phyloP scores from a whole-genome alignment of 2,329 filamentous ascomycete species.

The Alternaria metachromatica region DNA sequence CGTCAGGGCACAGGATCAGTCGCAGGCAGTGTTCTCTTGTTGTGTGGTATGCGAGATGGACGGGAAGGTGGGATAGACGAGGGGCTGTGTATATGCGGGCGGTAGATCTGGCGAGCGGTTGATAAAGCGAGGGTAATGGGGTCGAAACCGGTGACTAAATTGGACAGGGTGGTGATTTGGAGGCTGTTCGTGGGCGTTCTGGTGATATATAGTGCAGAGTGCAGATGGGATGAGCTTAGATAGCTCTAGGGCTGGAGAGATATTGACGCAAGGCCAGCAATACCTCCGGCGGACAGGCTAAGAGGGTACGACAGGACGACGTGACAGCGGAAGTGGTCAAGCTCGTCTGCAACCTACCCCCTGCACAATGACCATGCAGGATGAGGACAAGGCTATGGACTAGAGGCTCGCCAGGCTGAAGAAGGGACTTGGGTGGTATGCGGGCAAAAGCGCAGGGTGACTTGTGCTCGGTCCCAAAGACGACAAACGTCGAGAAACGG shows the following conservation, averaged over 20 bases:
- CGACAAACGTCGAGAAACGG: slow-evolving; percentile 38
- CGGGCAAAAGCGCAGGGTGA: slow-evolving; percentile 44
- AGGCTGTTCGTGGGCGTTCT: slow-evolving; percentile 40
- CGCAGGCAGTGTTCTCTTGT: slow-evolving; percentile 15
- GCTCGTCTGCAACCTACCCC: slow-evolving; percentile 43
- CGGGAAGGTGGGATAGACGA: slow-evolving; percentile 30
- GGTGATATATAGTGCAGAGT: slow-evolving; percentile 45
- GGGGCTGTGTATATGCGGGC: slow-evolving; percentile 44
- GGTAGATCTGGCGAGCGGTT: slow-evolving; percentile 39
- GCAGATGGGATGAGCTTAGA: slow-evolving; percentile 41
- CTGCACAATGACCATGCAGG: slow-evolving; percentile 46
- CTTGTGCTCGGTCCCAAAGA: slow-evolving; percentile 45
- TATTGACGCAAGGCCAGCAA: slow-evolving; percentile 36
- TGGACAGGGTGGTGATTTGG: slow-evolving; percentile 30
- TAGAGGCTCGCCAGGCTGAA: slow-evolving; percentile 37
- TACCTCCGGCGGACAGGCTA: slow-evolving; percentile 33
- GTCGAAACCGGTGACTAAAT: slow-evolving; percentile 44
- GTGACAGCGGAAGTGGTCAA: slow-evolving; percentile 45
- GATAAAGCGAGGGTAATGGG: slow-evolving; percentile 42
- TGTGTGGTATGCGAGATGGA: slow-evolving; percentile 14
- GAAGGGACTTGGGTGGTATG: slow-evolving; percentile 37
- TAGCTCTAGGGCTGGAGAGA: slow-evolving; percentile 38
- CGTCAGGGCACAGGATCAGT: slow-evolving; percentile 20
- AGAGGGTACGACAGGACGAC: slow-evolving; percentile 36
- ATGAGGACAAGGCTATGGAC: slow-evolving; percentile 45